Percentiles rank a stretch among this genome's conserved stretches.
Conservation (phyloP, 1,139 yeast genomes). For the Hanseniaspora sp. region DNA sequence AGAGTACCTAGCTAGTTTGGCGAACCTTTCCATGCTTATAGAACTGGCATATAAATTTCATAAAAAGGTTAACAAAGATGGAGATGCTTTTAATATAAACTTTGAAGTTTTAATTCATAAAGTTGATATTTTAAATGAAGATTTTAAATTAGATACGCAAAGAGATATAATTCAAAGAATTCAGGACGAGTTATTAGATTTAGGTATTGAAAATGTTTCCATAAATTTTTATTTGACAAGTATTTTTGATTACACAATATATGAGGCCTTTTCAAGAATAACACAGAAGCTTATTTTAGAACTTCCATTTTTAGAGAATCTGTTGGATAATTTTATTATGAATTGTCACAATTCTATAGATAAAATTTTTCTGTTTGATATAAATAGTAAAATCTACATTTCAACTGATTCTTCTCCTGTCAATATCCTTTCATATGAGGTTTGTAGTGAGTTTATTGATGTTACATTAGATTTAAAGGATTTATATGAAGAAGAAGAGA, state of each 20-base stretch:
- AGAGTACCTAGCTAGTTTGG: constrained; percentile 83
- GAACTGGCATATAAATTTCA: constrained; percentile 80
- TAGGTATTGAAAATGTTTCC: constrained; percentile 84
- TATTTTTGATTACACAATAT: constrained; percentile 88
- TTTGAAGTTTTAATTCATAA: constrained; percentile 82
- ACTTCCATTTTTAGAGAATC: constrained; percentile 73
- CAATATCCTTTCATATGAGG: constrained; percentile 89
- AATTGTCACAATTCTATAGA: constrained; percentile 48
- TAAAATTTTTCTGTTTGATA: constrained; percentile 83
- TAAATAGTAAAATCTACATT: constrained; percentile 85
- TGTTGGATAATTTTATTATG: constrained; percentile 78
- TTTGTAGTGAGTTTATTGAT: constrained; percentile 93
- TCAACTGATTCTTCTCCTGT: constrained; percentile 96
- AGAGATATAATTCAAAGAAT: constrained; percentile 93
- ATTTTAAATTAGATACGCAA: constrained; percentile 85
- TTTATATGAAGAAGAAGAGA: constrained; percentile 39
- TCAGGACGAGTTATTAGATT: constrained; percentile 80
- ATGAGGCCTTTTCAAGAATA: constrained; percentile 88
- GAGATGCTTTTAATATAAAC: constrained; percentile 14
- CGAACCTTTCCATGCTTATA: constrained; percentile 77
- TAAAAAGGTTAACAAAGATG: constrained; percentile 62
- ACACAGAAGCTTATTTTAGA: constrained; percentile 86
- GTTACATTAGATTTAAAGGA: constrained; percentile 83
- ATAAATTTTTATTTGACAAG: constrained; percentile 85
- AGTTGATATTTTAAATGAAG: constrained; percentile 89